Conservation (phyloP, 1,284 basidiomycete genomes). For the Puccinia brachypodii region DNA sequence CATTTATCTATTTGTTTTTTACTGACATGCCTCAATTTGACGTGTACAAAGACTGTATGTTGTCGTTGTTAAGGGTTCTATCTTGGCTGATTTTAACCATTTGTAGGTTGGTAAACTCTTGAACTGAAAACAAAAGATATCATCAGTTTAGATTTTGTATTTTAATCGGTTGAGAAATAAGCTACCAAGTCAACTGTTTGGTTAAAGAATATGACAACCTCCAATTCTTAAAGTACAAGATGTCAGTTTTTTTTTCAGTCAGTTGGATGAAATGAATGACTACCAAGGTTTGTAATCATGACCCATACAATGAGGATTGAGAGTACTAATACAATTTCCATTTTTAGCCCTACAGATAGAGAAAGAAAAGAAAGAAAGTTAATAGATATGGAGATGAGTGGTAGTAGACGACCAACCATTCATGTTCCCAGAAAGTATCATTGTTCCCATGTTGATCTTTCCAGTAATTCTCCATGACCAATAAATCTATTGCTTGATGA, state of each 20-base stretch:
- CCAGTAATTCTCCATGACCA: conserved; percentile 65
- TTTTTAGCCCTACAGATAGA: conserved; percentile 60
- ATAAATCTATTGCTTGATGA: too few relatives aligned
- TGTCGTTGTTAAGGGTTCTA: conserved; percentile 65
- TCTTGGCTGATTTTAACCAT: conserved; percentile 70
- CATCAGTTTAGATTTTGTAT: neutral
- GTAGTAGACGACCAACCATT: conserved; percentile 48
- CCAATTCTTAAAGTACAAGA: conserved; percentile 7
- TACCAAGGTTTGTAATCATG: conserved; percentile 29
- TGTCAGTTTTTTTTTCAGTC: neutral
- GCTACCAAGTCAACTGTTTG: conserved; percentile 30
- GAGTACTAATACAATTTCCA: conserved; percentile 70
- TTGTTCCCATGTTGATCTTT: conserved; percentile 55
- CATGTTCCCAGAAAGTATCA: conserved; percentile 56
- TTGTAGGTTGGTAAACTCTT: conserved; percentile 70
- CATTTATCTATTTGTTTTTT: too few relatives aligned
- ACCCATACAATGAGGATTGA: conserved; percentile 62
- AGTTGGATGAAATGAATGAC: neutral
- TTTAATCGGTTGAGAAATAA: too few relatives aligned
- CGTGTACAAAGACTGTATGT: conserved; percentile 70
- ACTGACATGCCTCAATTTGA: too few relatives aligned
- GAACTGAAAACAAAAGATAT: too few relatives aligned
- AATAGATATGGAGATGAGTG: neutral
- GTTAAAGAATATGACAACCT: conserved; percentile 43
- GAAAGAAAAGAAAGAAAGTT: neutral